Conservation (phyloP, 805 yeast species). For the Candida succiphila region DNA sequence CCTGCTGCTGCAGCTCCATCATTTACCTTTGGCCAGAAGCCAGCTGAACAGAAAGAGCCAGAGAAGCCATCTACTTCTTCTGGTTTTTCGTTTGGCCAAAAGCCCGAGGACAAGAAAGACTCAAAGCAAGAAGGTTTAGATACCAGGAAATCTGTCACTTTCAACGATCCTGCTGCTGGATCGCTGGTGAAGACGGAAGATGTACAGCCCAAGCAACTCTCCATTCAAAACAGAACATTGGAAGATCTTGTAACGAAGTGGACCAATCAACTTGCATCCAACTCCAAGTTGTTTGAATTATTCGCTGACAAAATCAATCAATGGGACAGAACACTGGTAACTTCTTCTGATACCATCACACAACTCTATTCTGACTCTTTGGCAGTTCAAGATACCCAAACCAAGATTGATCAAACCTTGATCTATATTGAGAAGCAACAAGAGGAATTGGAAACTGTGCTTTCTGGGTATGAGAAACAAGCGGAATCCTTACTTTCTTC, state of each 20-base stretch:
- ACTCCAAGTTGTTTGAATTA: conserved; percentile 62
- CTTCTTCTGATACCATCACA: conserved; percentile 77
- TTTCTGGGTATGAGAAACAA: conserved; percentile 75
- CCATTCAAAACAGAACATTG: conserved; percentile 82
- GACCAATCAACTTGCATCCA: conserved; percentile 75
- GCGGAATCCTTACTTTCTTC: conserved; percentile 40
- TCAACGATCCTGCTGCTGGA: neutral
- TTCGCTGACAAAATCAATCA: conserved; percentile 67
- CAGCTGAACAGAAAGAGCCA: conserved; percentile 7
- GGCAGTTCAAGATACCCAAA: conserved; percentile 78
- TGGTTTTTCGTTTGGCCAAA: conserved; percentile 5
- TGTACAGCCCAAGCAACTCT: conserved; percentile 57
- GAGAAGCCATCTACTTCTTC: conserved; percentile 2
- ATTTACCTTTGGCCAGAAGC: conserved; percentile 4
- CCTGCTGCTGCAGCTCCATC: conserved; percentile 2
- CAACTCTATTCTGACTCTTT: conserved; percentile 68
- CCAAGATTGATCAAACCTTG: conserved; percentile 78
- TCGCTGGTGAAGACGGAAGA: conserved; percentile 19
- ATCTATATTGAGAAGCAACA: conserved; percentile 86
- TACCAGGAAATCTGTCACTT: conserved; percentile 3
- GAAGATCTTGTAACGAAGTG: conserved; percentile 90
- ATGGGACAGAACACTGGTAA: conserved; percentile 82
- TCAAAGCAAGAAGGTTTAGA: neutral
- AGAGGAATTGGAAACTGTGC: conserved; percentile 74
- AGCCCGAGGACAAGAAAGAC: conserved; percentile 1